Percentiles rank a stretch among this genome's conserved stretches.
These are phyloP conservation scores for Casuarina equisetifolia DNA, from an alignment of 306 rosid genomes.

Conservation along the genomic window DNA sequence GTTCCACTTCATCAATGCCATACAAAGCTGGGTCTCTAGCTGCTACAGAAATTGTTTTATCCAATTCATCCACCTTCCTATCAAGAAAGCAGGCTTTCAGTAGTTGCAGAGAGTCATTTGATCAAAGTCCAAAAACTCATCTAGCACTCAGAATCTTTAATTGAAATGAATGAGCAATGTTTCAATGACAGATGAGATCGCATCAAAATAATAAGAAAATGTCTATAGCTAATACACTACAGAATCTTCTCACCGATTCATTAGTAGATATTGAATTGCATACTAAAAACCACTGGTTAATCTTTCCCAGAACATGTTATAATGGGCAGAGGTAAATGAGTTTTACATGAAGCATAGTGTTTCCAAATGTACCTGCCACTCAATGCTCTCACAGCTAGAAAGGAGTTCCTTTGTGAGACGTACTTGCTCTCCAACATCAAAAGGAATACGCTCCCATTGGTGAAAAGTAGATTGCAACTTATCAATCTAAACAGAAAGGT, in stretches of 20 bases:
- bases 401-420: constrained; percentile 69
- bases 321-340: neutral
- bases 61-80: constrained; percentile 98
- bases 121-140: neutral
- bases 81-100: constrained; percentile 73
- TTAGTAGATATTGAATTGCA: constrained; percentile 6
- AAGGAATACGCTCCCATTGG: constrained; percentile 66
- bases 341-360: neutral
- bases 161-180: neutral
- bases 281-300: neutral
- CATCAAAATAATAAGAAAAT: constrained; percentile 12
- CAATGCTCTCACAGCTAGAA: constrained; percentile 74
- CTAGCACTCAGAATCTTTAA: neutral
- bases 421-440: constrained; percentile 52
- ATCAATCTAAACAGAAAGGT: constrained; percentile 58
- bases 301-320: neutral
- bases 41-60: constrained; percentile 88
- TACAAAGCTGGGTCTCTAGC: constrained; percentile 86
- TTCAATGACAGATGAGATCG: neutral
- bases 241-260: constrained; percentile 5
- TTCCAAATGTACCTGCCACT: constrained; percentile 76
- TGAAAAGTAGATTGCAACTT: constrained; percentile 76
- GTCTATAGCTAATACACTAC: neutral
- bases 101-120: constrained; percentile 24
- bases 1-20: constrained; percentile 87